Evolutionary conservation across 1,139 yeast species (phyloP).

Genomic region (Zygosaccharomyces pseudobailii): DNA sequence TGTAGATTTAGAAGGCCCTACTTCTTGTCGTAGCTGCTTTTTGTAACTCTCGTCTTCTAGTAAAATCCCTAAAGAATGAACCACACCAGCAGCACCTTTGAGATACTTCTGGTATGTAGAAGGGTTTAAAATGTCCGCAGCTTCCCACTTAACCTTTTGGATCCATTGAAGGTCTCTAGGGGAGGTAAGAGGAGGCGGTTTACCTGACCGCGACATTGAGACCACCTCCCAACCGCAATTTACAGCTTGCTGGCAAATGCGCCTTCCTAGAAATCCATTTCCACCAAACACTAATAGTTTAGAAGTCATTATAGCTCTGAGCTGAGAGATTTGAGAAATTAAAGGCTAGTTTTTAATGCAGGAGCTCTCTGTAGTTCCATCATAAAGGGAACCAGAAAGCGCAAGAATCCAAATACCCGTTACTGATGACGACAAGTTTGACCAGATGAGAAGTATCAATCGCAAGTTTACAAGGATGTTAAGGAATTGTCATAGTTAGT

Average conservation of each 20-base stretch:
- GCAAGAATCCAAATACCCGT: neutral
- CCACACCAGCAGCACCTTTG: conserved; percentile 55
- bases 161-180: conserved; percentile 45
- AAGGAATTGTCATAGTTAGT: no score
- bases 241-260: conserved; percentile 68
- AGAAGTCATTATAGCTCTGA: conserved; percentile 7
- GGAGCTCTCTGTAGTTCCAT: neutral
- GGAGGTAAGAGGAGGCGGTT: conserved; percentile 40
- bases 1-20: conserved; percentile 3
- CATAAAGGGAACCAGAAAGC: neutral
- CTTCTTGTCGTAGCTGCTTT: conserved; percentile 33
- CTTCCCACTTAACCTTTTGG: conserved; percentile 58
- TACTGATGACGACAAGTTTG: neutral
- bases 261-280: conserved; percentile 68
- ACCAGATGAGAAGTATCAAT: neutral
- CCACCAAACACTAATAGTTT: conserved; percentile 69
- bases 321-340: no score
- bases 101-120: conserved; percentile 48
- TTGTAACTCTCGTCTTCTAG: conserved; percentile 68
- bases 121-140: conserved; percentile 66
- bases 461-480: no score
- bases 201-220: conserved; percentile 58
- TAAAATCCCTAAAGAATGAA: conserved; percentile 77
- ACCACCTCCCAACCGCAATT: conserved; percentile 59
- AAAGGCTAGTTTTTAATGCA: neutral